Evolutionary conservation across 2,329 filamentous ascomycete genomes (phyloP).

Genomic region (Verticillium dahliae): DNA sequence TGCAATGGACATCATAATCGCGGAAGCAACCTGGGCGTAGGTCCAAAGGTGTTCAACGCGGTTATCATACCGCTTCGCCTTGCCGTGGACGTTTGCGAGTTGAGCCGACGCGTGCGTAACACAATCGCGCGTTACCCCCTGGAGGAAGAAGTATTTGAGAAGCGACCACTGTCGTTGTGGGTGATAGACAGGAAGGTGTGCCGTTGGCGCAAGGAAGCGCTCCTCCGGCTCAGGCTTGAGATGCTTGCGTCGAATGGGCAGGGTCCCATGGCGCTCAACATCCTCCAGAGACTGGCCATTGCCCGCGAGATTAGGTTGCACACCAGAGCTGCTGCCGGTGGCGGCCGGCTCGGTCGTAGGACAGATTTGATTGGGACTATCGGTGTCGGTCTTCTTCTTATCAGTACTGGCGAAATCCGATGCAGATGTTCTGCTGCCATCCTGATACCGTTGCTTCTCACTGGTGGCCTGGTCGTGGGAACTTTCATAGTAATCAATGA

Average conservation of each 20-base stretch:
- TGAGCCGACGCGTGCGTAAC: constrained; percentile 19
- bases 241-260: constrained; percentile 27
- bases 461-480: constrained; percentile 2
- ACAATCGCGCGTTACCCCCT: constrained; percentile 16
- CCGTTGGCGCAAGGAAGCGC: constrained; percentile 10
- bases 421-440: not conserved
- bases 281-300: constrained; percentile 11
- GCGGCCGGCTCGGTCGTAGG: not conserved
- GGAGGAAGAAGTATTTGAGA: constrained; percentile 14
- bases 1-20: constrained; percentile 33
- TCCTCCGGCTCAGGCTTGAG: constrained; percentile 28
- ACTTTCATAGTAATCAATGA: constrained; percentile 19
- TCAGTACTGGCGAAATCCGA: not conserved
- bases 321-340: not conserved
- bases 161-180: constrained; percentile 11
- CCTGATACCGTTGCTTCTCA: not conserved
- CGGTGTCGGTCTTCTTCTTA: not conserved
- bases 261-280: constrained; percentile 24
- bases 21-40: constrained; percentile 31
- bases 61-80: constrained; percentile 36
- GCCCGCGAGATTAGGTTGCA: not conserved
- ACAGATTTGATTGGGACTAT: constrained; percentile 1
- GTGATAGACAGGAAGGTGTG: constrained; percentile 11
- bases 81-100: constrained; percentile 9
- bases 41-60: constrained; percentile 40